These are phyloP conservation scores for Trichoderma orchidacearum DNA, from an alignment of 495 filamentous ascomycete species.

Conservation along the genomic window DNA sequence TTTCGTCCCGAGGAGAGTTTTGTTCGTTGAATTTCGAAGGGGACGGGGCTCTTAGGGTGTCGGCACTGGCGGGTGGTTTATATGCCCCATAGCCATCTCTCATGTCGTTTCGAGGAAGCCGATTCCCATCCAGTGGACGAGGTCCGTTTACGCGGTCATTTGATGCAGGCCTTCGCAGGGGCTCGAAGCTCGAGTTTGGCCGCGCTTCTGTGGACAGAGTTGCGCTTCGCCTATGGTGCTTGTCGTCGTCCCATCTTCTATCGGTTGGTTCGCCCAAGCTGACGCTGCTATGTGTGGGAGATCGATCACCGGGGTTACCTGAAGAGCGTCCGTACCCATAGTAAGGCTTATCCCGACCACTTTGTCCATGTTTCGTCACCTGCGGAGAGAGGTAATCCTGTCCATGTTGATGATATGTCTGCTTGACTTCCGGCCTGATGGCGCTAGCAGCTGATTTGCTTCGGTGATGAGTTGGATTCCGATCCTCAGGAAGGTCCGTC, in stretches of 20 bases:
- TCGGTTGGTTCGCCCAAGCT: neutral
- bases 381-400: neutral
- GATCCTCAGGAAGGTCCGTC: constrained; percentile 10
- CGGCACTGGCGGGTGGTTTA: neutral
- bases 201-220: neutral
- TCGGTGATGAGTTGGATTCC: constrained; percentile 3
- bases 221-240: neutral
- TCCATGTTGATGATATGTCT: neutral
- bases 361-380: neutral
- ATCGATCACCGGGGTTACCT: too few species aligned
- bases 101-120: neutral
- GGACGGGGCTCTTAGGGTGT: neutral
- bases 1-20: neutral
- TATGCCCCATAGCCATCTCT: neutral
- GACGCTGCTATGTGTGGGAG: neutral
- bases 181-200: neutral
- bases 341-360: neutral
- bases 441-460: constrained; percentile 7
- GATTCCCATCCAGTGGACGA: neutral
- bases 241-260: neutral
- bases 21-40: neutral
- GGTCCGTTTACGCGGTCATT: neutral
- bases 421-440: constrained; percentile 7
- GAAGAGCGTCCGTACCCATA: too few species aligned
- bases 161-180: neutral